Conservation (phyloP, 2,329 filamentous ascomycete genomes). For the Neopestalotiopsis sp. region DNA sequence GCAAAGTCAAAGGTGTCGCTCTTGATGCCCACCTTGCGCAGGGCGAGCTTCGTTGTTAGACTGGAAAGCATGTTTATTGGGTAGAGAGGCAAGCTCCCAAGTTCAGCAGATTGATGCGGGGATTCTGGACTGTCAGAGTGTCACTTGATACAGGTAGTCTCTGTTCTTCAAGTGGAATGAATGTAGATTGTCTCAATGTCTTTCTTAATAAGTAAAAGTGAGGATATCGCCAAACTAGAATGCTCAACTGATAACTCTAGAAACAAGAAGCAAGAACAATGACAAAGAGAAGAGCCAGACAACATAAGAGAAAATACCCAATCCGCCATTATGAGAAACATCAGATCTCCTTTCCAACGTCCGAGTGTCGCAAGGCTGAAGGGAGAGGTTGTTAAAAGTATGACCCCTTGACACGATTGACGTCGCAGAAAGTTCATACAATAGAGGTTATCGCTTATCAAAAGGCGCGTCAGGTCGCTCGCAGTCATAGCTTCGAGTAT, state of each 20-base stretch:
- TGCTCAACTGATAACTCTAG: neutral
- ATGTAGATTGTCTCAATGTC: neutral
- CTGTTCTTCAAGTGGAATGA: neutral
- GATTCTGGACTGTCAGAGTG: neutral
- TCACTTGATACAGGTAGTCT: neutral
- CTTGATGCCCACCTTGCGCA: conserved; percentile 61
- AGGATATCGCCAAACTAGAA: neutral
- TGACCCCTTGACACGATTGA: conserved; percentile 12
- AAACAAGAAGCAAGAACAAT: neutral
- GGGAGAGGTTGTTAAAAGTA: neutral
- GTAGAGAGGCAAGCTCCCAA: neutral
- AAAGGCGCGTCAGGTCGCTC: too few species aligned
- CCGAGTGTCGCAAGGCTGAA: conserved; percentile 5
- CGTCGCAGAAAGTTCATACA: conserved; percentile 9
- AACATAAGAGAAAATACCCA: neutral
- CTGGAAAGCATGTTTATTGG: conserved; percentile 57
- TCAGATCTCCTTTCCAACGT: neutral
- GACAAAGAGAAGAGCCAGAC: neutral
- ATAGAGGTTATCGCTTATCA: neutral
- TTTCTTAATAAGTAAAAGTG: neutral
- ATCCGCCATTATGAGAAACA: conserved; percentile 7
- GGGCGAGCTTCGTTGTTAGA: conserved; percentile 62
- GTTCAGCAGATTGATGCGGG: neutral
- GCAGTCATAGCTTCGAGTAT: neutral
- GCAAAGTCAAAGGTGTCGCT: conserved; percentile 54